Conservation (phyloP, 768 basidiomycete species). For the Mycena polygramma region DNA sequence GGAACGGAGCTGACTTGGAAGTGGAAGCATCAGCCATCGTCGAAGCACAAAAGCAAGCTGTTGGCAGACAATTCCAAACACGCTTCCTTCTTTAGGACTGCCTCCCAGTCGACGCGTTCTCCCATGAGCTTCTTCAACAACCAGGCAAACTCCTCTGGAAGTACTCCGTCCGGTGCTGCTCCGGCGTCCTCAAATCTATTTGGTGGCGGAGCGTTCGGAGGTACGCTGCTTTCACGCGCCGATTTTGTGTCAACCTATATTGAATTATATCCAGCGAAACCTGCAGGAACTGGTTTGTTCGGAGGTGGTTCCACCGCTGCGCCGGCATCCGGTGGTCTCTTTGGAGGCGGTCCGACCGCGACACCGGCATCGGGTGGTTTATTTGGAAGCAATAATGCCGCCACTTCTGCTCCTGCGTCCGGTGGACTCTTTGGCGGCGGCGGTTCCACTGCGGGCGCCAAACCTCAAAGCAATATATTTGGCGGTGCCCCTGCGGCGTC, state of each 20-base stretch:
- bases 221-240: slow-evolving; percentile 33
- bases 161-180: slow-evolving; percentile 22
- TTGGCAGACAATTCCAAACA: slow-evolving; percentile 15
- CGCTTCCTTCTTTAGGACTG: neutral
- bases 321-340: slow-evolving; percentile 32
- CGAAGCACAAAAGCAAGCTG: neutral
- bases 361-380: slow-evolving; percentile 31
- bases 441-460: slow-evolving; percentile 21
- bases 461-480: slow-evolving; percentile 43
- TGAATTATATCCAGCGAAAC: slow-evolving; percentile 38
- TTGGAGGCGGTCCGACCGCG: slow-evolving; percentile 27
- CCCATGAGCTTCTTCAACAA: slow-evolving; percentile 39
- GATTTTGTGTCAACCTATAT: slow-evolving; percentile 3
- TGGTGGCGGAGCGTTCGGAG: slow-evolving; percentile 25
- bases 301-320: slow-evolving; percentile 21
- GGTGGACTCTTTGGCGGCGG: slow-evolving; percentile 44
- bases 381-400: slow-evolving; percentile 35
- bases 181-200: slow-evolving; percentile 39
- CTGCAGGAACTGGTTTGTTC: slow-evolving; percentile 35
- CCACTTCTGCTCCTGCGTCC: slow-evolving; percentile 30
- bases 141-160: slow-evolving; percentile 16
- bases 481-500: slow-evolving; percentile 40
- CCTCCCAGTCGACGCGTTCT: slow-evolving; percentile 15
- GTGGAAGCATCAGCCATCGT: too few species aligned
- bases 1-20: too few species aligned